Conservation (phyloP, 2,329 filamentous ascomycete genomes). For the Colletotrichum sp. region DNA sequence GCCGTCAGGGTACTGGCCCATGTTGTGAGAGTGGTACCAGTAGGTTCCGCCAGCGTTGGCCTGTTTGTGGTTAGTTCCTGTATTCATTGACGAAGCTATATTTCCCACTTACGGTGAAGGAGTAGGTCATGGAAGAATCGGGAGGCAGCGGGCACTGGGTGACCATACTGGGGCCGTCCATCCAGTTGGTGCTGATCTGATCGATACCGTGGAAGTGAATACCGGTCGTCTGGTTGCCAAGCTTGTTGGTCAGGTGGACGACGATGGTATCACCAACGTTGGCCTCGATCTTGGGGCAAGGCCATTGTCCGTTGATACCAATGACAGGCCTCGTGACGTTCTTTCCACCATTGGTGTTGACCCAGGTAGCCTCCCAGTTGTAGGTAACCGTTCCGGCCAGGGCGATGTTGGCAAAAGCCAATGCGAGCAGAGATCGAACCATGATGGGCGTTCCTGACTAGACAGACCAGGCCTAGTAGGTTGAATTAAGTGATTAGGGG, state of each 20-base stretch:
- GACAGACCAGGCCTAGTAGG: neutral
- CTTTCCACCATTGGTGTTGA: conserved; percentile 38
- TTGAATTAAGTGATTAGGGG: neutral
- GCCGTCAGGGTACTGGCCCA: conserved; percentile 72
- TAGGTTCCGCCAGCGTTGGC: conserved; percentile 47
- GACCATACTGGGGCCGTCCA: conserved; percentile 63
- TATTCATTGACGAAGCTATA: neutral
- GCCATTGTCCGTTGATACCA: conserved; percentile 68
- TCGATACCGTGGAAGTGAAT: conserved; percentile 65
- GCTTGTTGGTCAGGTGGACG: conserved; percentile 53
- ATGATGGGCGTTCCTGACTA: neutral
- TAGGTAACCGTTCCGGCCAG: conserved; percentile 37
- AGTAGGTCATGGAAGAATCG: conserved; percentile 56
- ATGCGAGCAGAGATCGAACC: conserved; percentile 10
- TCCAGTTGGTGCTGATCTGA: conserved; percentile 56
- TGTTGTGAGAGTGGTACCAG: conserved; percentile 67
- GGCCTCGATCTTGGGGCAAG: conserved; percentile 60
- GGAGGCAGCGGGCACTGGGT: conserved; percentile 62
- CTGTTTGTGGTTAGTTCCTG: neutral
- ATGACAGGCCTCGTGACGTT: conserved; percentile 41
- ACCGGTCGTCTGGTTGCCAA: conserved; percentile 58
- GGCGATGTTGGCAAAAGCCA: conserved; percentile 25
- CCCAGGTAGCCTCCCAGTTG: conserved; percentile 46
- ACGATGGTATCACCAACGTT: conserved; percentile 55
- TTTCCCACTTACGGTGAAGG: conserved; percentile 46